Conservation (phyloP, 139 green algal genomes). For the Yamagishiella unicocca region DNA sequence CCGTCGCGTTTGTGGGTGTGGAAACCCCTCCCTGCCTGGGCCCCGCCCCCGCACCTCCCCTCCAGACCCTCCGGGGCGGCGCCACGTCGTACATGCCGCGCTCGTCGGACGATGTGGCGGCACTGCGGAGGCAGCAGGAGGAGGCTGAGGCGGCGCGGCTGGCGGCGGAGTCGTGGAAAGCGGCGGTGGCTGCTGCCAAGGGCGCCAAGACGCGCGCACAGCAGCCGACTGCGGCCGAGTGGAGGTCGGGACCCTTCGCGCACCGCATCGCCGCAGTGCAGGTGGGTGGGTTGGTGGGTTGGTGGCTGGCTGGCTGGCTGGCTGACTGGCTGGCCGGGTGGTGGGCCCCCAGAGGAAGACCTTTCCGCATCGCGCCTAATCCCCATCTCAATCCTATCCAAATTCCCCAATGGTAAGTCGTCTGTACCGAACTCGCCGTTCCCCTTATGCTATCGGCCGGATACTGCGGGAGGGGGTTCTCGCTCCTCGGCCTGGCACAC, state of each 20-base stretch:
- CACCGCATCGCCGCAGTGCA: slow-evolving; percentile 52
- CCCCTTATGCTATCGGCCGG: no score
- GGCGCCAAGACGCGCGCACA: not conserved
- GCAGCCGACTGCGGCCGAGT: slow-evolving; percentile 50
- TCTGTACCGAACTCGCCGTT: no score
- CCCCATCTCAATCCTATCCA: no score
- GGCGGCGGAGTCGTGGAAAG: slow-evolving; percentile 26
- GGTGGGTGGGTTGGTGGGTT: slow-evolving; percentile 37
- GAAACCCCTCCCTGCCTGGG: not conserved
- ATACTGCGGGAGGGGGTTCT: no score
- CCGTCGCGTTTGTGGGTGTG: no score
- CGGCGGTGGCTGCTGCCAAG: slow-evolving; percentile 20
- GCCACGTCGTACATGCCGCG: slow-evolving; percentile 54
- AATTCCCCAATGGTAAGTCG: no score
- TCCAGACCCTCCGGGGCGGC: not conserved
- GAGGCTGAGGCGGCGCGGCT: slow-evolving; percentile 34
- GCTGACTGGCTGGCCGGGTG: no score
- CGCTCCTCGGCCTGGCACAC: no score
- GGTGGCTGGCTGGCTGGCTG: no score
- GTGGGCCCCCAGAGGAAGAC: no score
- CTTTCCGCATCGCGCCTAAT: no score
- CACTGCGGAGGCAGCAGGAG: slow-evolving; percentile 37
- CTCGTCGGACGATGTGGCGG: not conserved
- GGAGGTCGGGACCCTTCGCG: slow-evolving; percentile 60
- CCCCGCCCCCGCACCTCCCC: not conserved